Base-by-base conservation (phyloP, 2,329 filamentous ascomycete genomes). In the Clarireedia hainanense region DNA sequence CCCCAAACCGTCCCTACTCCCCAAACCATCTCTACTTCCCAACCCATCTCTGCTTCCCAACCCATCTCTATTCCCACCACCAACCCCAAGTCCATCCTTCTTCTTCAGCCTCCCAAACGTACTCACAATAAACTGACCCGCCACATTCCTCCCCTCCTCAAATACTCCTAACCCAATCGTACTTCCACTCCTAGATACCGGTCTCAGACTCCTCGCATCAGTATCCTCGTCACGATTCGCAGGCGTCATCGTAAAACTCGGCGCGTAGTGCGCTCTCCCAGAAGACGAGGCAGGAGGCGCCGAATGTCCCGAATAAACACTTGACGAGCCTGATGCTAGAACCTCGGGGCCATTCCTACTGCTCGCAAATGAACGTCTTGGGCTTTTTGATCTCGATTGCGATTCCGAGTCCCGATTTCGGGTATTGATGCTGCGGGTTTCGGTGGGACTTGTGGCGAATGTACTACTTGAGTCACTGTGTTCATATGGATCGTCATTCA, bases 391-490 rank as follows among this genome's bases (percentile, higher is more conserved):
- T n/a, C 64, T 55, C 20, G 43, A 47, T n/a, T 67, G 64, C n/a
- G 62, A 65, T 7, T 58, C 59, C 20, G 59, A 57, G 9, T 55
- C 43, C 30, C 17, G 23, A 6, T 36, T 45, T 5, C 15, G 12
- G 23, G 62, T 64, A 7, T 62, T 54, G 24, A 66, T 64, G 10
- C 56, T 57, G 26, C 60, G 57, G 7, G 57, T 50, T 15, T 61
- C 61, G 10, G 61, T 63, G 17, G 64, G 61, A 51, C 64, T 67
- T 4, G 58, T 60, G 10, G 55, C 62, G 26, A 65, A 60, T 10
- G 50, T 58, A 51, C 63, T 67, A 52, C 64, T 66, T 7, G 63
- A 50, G 55, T 69, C 68, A 48, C 66, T 68, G 37, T 66, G 67
- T 7, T 69, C 67, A 30, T 66, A 57, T 2, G 64, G 65, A 30